Conservation (phyloP, 345 rosid species). For the Lumnitzera racemosa region DNA sequence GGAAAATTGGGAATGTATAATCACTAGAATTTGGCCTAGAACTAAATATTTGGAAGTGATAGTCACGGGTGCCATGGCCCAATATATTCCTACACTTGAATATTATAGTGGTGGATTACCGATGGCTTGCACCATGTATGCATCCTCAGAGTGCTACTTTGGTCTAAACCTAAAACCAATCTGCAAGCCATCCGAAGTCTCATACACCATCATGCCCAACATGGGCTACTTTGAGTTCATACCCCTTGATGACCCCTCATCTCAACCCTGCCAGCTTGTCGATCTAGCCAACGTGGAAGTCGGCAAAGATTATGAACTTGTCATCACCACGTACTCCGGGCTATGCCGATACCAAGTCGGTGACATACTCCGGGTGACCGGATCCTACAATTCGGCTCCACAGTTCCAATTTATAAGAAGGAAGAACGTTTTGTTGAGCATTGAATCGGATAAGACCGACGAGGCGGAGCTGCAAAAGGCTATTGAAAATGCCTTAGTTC, state of each 20-base stretch:
- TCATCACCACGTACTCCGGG: slow-evolving; percentile 36
- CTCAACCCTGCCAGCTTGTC: slow-evolving; percentile 16
- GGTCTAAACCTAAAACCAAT: slow-evolving; percentile 32
- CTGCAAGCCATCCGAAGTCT: slow-evolving; percentile 31
- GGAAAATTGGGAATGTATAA: slow-evolving; percentile 29
- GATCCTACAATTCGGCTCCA: slow-evolving; percentile 33
- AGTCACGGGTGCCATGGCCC: slow-evolving; percentile 40
- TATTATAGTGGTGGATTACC: slow-evolving; percentile 28
- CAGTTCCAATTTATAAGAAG: slow-evolving; percentile 29
- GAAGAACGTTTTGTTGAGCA: slow-evolving; percentile 34
- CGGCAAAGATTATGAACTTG: slow-evolving; percentile 34
- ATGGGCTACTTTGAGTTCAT: slow-evolving; percentile 38
- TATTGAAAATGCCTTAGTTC: slow-evolving; percentile 21
- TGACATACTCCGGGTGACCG: slow-evolving; percentile 29
- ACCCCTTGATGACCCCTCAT: slow-evolving; percentile 13
- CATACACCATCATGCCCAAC: slow-evolving; percentile 39
- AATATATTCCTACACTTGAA: slow-evolving; percentile 33
- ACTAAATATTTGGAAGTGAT: slow-evolving; percentile 35
- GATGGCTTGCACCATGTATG: slow-evolving; percentile 35
- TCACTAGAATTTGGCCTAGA: slow-evolving; percentile 32
- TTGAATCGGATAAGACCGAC: slow-evolving; percentile 34
- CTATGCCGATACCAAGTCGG: slow-evolving; percentile 33
- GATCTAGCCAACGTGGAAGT: slow-evolving; percentile 29
- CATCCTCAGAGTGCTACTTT: slow-evolving; percentile 37
- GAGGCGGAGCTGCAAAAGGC: slow-evolving; percentile 35